Percentiles rank a stretch among this genome's conserved stretches.
These are phyloP conservation scores for Ceratobasidium sp. DNA, from an alignment of 1,284 basidiomycete genomes.

Conservation along the genomic window DNA sequence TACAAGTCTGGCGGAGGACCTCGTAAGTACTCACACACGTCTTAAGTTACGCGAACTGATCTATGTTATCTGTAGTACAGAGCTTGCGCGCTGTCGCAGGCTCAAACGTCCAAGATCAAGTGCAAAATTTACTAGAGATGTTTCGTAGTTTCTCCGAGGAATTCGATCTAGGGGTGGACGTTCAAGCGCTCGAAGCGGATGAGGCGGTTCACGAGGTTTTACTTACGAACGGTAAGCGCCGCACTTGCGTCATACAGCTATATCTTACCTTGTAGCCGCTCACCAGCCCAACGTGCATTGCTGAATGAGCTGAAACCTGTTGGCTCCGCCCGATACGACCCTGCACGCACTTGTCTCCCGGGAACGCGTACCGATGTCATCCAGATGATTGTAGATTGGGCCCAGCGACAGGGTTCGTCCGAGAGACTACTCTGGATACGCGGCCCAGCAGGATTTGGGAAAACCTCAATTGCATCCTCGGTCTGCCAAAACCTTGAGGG, in stretches of 20 bases:
- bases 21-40: too few species aligned
- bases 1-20: too few species aligned
- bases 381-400: not conserved
- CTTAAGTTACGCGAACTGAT: too few species aligned
- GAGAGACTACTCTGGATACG: not conserved
- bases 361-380: not conserved
- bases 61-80: not conserved
- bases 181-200: not conserved
- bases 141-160: not conserved
- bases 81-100: not conserved
- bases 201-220: too few species aligned
- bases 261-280: too few species aligned
- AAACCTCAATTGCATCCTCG: constrained; percentile 21
- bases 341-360: not conserved
- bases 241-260: too few species aligned
- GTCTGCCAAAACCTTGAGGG: not conserved
- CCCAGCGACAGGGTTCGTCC: not conserved
- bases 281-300: too few species aligned
- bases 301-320: not conserved
- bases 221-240: too few species aligned
- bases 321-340: not conserved
- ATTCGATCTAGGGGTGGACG: not conserved
- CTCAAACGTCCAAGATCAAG: not conserved
- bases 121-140: not conserved
- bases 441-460: constrained; percentile 15